phyloP scores from a whole-genome alignment of 768 basidiomycete genomes.

The Rhodotorula paludigena region DNA sequence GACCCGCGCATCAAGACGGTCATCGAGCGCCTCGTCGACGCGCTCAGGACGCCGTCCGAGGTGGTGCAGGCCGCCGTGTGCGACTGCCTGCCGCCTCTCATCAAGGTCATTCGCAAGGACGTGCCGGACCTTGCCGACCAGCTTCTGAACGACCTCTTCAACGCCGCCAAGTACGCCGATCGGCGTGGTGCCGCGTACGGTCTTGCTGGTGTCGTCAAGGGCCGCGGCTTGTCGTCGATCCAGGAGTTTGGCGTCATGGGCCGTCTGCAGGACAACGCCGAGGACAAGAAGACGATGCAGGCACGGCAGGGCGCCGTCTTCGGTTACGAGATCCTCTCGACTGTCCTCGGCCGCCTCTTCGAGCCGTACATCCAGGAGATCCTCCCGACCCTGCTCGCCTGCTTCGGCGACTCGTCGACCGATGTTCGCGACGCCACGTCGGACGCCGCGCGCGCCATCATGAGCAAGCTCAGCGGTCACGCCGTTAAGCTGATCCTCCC shows the following conservation, averaged over 20 bases:
- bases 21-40: slow-evolving; percentile 77
- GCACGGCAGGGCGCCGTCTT: slow-evolving; percentile 90
- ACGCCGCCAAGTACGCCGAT: slow-evolving; percentile 77
- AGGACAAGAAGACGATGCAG: slow-evolving; percentile 84
- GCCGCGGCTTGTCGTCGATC: slow-evolving; percentile 77
- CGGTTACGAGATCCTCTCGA: slow-evolving; percentile 84
- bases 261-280: slow-evolving; percentile 66
- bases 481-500: slow-evolving; percentile 94
- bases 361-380: slow-evolving; percentile 86
- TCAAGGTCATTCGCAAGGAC: slow-evolving; percentile 61
- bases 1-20: slow-evolving; percentile 74
- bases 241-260: slow-evolving; percentile 75
- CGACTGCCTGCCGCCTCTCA: slow-evolving; percentile 85
- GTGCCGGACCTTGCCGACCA: slow-evolving; percentile 66
- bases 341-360: slow-evolving; percentile 77
- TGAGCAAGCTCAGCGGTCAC: slow-evolving; percentile 71
- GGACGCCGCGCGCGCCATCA: slow-evolving; percentile 86
- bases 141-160: slow-evolving; percentile 70
- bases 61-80: slow-evolving; percentile 95
- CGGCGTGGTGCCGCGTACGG: slow-evolving; percentile 98
- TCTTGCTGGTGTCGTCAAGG: slow-evolving; percentile 83
- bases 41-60: slow-evolving; percentile 88
- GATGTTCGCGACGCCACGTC: slow-evolving; percentile 92
- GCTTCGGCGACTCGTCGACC: slow-evolving; percentile 76
- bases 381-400: slow-evolving; percentile 71